Conservation (phyloP, 2,329 filamentous ascomycete species). For the Fusarium piperis region DNA sequence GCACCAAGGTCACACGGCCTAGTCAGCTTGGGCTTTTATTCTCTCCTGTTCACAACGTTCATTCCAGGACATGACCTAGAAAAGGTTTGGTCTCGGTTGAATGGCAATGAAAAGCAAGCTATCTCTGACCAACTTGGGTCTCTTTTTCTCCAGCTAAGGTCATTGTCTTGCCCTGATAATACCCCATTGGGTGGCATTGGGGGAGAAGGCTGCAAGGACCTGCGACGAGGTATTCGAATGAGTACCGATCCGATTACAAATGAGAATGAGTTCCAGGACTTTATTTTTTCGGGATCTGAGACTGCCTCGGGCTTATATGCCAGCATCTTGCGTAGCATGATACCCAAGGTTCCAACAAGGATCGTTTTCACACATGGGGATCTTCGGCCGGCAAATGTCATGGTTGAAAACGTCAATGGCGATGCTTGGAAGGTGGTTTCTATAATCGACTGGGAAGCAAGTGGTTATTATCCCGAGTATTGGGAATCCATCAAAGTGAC, state of each 20-base stretch:
- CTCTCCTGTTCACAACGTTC: slow-evolving; percentile 22
- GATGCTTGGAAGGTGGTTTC: slow-evolving; percentile 11
- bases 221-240: slow-evolving; percentile 6
- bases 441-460: slow-evolving; percentile 31
- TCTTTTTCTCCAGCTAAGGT: slow-evolving; percentile 17
- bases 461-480: slow-evolving; percentile 32
- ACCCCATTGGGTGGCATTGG: slow-evolving; percentile 8
- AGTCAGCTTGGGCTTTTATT: slow-evolving; percentile 10
- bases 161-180: slow-evolving; percentile 9
- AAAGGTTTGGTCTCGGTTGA: slow-evolving; percentile 15
- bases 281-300: slow-evolving; percentile 14
- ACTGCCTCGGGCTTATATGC: slow-evolving; percentile 12
- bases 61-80: slow-evolving; percentile 17
- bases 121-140: slow-evolving; percentile 18
- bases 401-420: background rate
- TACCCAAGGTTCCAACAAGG: background rate
- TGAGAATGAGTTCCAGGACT: slow-evolving; percentile 14
- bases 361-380: slow-evolving; percentile 23
- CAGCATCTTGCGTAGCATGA: slow-evolving; percentile 9
- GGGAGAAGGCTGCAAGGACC: slow-evolving; percentile 13
- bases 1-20: slow-evolving; percentile 20
- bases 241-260: background rate
- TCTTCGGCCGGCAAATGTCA: slow-evolving; percentile 7
- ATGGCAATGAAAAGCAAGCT: slow-evolving; percentile 16
- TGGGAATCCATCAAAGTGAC: slow-evolving; percentile 31